Conservation (phyloP, 371 early-diverging fungal genomes). For the Mortierella sp. region DNA sequence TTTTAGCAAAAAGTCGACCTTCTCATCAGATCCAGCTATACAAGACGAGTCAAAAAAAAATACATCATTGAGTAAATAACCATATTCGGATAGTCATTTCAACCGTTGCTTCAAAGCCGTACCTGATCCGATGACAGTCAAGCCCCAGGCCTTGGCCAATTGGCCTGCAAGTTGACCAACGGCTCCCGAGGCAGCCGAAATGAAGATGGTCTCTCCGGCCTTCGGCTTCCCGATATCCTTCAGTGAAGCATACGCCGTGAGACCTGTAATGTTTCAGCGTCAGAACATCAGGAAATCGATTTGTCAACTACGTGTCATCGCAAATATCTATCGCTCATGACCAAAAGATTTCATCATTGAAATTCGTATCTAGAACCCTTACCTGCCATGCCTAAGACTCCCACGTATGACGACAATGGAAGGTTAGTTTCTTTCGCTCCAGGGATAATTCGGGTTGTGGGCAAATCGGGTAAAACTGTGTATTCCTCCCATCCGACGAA, state of each 20-base stretch:
- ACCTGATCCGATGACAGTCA: conserved; percentile 71
- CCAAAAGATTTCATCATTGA: neutral
- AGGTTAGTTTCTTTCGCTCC: conserved; percentile 59
- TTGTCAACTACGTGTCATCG: too few species aligned
- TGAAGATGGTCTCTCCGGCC: conserved; percentile 74
- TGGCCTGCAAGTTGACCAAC: conserved; percentile 78
- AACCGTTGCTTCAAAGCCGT: neutral
- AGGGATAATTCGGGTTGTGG: conserved; percentile 52
- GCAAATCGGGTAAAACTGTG: conserved; percentile 53
- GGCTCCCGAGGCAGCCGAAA: conserved; percentile 72
- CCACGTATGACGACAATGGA: conserved; percentile 66
- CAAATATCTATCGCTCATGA: neutral
- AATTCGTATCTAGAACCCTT: neutral
- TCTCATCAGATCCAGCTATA: conserved; percentile 74
- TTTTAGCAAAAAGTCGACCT: conserved; percentile 69
- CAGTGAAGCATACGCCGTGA: conserved; percentile 62
- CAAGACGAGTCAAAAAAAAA: neutral
- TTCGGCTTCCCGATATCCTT: conserved; percentile 70
- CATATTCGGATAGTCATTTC: too few species aligned
- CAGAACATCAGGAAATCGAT: neutral
- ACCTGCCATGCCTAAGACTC: conserved; percentile 53
- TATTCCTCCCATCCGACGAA: conserved; percentile 71
- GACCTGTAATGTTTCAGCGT: conserved; percentile 9
- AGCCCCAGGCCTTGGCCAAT: conserved; percentile 69
- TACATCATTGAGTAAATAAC: neutral